Conservation (phyloP, 805 yeast species). For the Saccharomycopsis capsularis region DNA sequence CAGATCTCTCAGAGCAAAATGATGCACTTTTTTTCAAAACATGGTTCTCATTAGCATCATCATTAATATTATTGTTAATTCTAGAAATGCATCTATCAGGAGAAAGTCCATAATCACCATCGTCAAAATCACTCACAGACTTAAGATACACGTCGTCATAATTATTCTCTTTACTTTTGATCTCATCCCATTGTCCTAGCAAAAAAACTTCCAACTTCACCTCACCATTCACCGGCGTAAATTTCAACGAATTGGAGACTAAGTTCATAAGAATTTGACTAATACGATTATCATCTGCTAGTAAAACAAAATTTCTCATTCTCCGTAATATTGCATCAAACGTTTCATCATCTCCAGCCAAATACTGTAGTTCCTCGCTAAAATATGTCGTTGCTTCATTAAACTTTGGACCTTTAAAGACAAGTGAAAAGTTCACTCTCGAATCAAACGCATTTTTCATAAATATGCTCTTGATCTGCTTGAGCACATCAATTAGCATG, state of each 20-base stretch:
- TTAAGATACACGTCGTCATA: slow-evolving; percentile 43
- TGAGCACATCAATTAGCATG: slow-evolving; percentile 68
- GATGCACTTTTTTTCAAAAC: background rate
- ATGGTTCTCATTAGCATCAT: slow-evolving; percentile 26
- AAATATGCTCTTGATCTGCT: slow-evolving; percentile 82
- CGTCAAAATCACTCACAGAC: slow-evolving; percentile 26
- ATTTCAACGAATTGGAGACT: slow-evolving; percentile 84
- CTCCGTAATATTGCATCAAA: slow-evolving; percentile 28
- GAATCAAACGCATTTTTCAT: slow-evolving; percentile 73
- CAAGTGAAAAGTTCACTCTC: slow-evolving; percentile 58
- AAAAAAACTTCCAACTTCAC: slow-evolving; percentile 58
- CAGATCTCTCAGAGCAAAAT: background rate
- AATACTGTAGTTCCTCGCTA: background rate
- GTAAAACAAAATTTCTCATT: slow-evolving; percentile 55
- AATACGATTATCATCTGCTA: slow-evolving; percentile 86
- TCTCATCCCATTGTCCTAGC: slow-evolving; percentile 66
- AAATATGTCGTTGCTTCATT: background rate
- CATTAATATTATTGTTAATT: slow-evolving; percentile 29
- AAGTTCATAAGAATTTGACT: slow-evolving; percentile 89
- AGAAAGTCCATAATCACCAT: slow-evolving; percentile 3
- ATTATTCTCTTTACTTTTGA: slow-evolving; percentile 35
- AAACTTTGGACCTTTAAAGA: slow-evolving; percentile 31
- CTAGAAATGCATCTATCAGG: no score
- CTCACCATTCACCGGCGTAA: slow-evolving; percentile 83
- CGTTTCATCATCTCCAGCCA: background rate